Evolutionary conservation across 2,329 filamentous ascomycete genomes (phyloP).

Genomic region (Colletotrichum sp.): DNA sequence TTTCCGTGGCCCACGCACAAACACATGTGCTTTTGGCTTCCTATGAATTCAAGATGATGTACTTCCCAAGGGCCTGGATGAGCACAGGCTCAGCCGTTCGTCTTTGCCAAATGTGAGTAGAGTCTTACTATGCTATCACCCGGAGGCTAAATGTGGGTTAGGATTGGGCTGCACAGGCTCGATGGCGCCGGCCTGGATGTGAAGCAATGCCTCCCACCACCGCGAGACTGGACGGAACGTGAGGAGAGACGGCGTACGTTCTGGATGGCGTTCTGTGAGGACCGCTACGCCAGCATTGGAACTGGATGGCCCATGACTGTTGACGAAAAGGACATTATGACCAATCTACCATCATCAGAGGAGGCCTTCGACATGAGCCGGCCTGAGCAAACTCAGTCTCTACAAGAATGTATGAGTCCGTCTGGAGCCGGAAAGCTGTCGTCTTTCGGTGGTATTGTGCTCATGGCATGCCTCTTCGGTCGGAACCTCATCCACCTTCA

Average conservation of each 20-base stretch:
- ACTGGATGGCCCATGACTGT: constrained; percentile 97
- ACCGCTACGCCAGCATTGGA: constrained; percentile 93
- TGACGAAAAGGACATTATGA: constrained; percentile 90
- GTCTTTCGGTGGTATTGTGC: constrained; percentile 77
- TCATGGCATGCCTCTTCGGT: constrained; percentile 90
- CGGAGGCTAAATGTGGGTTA: constrained; percentile 37
- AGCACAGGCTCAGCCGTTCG: constrained; percentile 84
- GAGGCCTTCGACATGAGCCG: constrained; percentile 84
- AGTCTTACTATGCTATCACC: background rate
- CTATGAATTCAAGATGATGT: constrained; percentile 98
- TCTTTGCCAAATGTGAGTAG: constrained; percentile 77
- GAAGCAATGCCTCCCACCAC: constrained; percentile 86
- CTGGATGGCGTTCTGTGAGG: constrained; percentile 91
- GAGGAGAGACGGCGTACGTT: constrained; percentile 93
- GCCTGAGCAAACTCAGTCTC: constrained; percentile 71
- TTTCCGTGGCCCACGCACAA: constrained; percentile 86
- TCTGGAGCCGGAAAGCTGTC: constrained; percentile 77
- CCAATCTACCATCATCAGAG: constrained; percentile 82
- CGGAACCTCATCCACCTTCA: constrained; percentile 91
- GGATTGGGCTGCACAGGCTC: constrained; percentile 89
- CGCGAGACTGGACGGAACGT: constrained; percentile 91
- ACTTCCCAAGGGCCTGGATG: constrained; percentile 94
- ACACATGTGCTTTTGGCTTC: constrained; percentile 79
- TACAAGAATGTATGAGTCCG: constrained; percentile 73
- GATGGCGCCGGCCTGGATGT: constrained; percentile 86